Percentiles rank a stretch among this genome's conserved stretches.
Conservation (phyloP, 2,329 filamentous ascomycete genomes). For the Epichloe typhina region DNA sequence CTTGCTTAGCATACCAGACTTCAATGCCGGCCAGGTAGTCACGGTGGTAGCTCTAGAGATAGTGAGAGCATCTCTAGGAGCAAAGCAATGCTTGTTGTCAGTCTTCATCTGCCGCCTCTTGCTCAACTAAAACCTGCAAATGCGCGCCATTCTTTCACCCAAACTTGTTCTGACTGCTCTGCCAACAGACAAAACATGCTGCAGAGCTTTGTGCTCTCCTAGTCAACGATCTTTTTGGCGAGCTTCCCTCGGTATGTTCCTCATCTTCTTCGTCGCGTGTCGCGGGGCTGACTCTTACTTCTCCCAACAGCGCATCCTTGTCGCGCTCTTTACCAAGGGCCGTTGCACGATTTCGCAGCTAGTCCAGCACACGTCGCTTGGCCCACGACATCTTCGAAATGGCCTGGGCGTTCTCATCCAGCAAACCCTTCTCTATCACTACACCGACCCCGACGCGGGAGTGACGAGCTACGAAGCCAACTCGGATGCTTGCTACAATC, state of each 20-base stretch:
- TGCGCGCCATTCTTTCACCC: not conserved
- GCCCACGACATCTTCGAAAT: constrained; percentile 62
- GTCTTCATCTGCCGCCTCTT: constrained; percentile 15
- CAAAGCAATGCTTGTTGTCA: constrained; percentile 44
- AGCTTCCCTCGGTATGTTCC: constrained; percentile 66
- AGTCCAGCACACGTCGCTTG: constrained; percentile 57
- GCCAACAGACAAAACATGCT: constrained; percentile 52
- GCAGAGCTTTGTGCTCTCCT: constrained; percentile 84
- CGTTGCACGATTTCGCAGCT: constrained; percentile 61
- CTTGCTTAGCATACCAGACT: constrained; percentile 5
- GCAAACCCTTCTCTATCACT: constrained; percentile 71
- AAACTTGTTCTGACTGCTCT: constrained; percentile 11
- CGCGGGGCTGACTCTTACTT: constrained; percentile 15
- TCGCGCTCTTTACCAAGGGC: constrained; percentile 64
- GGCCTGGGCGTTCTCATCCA: constrained; percentile 77
- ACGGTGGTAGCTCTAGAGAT: constrained; percentile 61
- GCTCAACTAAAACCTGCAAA: constrained; percentile 8
- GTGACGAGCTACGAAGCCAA: constrained; percentile 76
- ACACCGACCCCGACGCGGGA: constrained; percentile 47
- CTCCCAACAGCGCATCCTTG: constrained; percentile 63
- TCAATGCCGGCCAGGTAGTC: constrained; percentile 59
- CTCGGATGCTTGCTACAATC: constrained; percentile 62
- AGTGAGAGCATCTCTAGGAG: constrained; percentile 66
- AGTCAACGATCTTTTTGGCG: constrained; percentile 79
- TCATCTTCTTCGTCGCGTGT: constrained; percentile 2